Evolutionary conservation across 371 early-diverging fungal species (phyloP).

Genomic region (Amoeboaphelidium occidentale): DNA sequence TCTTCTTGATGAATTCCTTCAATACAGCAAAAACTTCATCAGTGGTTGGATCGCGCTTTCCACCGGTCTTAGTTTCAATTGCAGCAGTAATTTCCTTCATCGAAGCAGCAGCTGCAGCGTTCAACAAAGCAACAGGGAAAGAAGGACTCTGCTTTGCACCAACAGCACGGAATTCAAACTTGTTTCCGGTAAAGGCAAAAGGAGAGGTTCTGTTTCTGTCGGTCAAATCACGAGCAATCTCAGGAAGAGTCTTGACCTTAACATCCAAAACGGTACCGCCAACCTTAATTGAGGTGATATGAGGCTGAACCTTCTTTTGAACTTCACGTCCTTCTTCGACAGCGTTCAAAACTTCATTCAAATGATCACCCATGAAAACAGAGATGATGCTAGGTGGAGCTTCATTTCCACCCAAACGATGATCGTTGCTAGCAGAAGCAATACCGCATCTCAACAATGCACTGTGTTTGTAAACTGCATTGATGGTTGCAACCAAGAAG

Average conservation of each 20-base stretch:
- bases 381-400: slow-evolving; percentile 94
- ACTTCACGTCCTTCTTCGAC: slow-evolving; percentile 65
- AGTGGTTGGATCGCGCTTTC: slow-evolving; percentile 41
- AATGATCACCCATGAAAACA: slow-evolving; percentile 75
- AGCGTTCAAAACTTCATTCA: slow-evolving; percentile 71
- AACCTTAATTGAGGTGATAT: slow-evolving; percentile 64
- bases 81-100: slow-evolving; percentile 41
- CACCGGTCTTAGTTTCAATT: slow-evolving; percentile 14
- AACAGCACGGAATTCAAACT: slow-evolving; percentile 97
- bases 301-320: slow-evolving; percentile 49
- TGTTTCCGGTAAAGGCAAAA: slow-evolving; percentile 97
- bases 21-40: slow-evolving; percentile 73
- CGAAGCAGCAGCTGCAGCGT: slow-evolving; percentile 71
- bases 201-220: slow-evolving; percentile 97
- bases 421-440: slow-evolving; percentile 80
- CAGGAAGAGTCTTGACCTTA: slow-evolving; percentile 74
- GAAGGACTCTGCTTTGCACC: slow-evolving; percentile 93
- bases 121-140: slow-evolving; percentile 75
- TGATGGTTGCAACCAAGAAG: slow-evolving; percentile 64
- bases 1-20: slow-evolving; percentile 43
- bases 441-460: slow-evolving; percentile 67
- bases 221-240: slow-evolving; percentile 79
- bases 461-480: slow-evolving; percentile 72
- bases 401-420: slow-evolving; percentile 92
- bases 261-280: slow-evolving; percentile 84